Evolutionary conservation across 2,329 filamentous ascomycete genomes (phyloP).

Genomic region (Venturia nashicola): DNA sequence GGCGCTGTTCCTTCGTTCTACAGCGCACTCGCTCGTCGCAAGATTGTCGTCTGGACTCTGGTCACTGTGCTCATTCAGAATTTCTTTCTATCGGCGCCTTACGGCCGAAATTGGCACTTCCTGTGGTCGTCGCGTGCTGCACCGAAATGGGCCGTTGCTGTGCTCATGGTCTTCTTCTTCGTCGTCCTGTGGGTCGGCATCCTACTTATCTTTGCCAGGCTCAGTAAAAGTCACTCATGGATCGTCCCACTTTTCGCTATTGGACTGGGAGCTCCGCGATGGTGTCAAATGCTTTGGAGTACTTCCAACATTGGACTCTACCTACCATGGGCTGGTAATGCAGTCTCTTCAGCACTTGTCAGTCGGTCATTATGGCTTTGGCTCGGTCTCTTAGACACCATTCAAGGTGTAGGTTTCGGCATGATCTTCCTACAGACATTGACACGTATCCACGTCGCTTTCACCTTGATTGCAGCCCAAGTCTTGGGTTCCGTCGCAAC

Average conservation of each 20-base stretch:
- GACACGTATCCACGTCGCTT: slow-evolving; percentile 52
- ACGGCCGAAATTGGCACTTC: slow-evolving; percentile 55
- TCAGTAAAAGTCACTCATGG: slow-evolving; percentile 52
- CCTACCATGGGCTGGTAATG: slow-evolving; percentile 49
- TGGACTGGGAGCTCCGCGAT: slow-evolving; percentile 52
- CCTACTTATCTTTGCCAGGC: slow-evolving; percentile 38
- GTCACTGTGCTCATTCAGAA: slow-evolving; percentile 52
- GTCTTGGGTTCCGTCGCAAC: slow-evolving; percentile 50
- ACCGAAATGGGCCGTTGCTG: slow-evolving; percentile 41
- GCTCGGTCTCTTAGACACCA: slow-evolving; percentile 52
- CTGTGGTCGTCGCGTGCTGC: slow-evolving; percentile 47
- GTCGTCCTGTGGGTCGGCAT: slow-evolving; percentile 42
- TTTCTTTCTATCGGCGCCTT: slow-evolving; percentile 53
- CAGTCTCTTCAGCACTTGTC: slow-evolving; percentile 41
- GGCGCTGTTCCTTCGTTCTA: slow-evolving; percentile 56
- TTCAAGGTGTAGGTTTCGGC: slow-evolving; percentile 55
- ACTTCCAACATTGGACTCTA: slow-evolving; percentile 47
- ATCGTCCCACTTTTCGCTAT: slow-evolving; percentile 56
- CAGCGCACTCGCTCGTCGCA: slow-evolving; percentile 46
- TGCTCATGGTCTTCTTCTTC: slow-evolving; percentile 45
- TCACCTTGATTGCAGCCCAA: slow-evolving; percentile 48
- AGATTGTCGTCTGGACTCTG: slow-evolving; percentile 57
- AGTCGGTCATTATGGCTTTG: slow-evolving; percentile 52
- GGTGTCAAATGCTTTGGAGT: slow-evolving; percentile 57
- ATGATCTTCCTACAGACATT: slow-evolving; percentile 56